Conservation (phyloP, 768 basidiomycete species). For the Lentinula raphanica region DNA sequence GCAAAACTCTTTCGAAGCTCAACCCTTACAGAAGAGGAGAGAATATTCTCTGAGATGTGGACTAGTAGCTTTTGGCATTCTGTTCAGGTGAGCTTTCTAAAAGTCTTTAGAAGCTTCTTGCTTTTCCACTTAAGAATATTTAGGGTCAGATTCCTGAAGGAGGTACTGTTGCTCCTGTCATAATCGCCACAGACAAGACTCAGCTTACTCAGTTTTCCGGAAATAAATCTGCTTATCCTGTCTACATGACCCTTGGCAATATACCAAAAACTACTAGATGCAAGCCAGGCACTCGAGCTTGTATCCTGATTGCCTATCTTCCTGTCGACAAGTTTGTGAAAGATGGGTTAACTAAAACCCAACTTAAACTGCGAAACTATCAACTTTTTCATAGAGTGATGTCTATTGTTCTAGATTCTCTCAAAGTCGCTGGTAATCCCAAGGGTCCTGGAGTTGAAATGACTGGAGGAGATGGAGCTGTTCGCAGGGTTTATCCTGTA, state of each 20-base stretch:
- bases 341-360: too few species aligned
- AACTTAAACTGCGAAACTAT: too few species aligned
- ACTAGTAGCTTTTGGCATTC: too few species aligned
- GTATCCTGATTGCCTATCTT: background rate
- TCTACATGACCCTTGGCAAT: background rate
- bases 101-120: too few species aligned
- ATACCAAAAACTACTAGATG: background rate
- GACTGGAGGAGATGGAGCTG: background rate
- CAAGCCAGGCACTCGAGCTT: background rate
- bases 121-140: too few species aligned
- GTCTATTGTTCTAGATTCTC: too few species aligned
- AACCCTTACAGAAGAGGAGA: too few species aligned
- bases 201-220: background rate
- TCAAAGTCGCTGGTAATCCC: background rate
- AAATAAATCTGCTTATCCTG: background rate
- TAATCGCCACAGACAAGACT: background rate
- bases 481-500: background rate
- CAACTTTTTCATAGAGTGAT: background rate
- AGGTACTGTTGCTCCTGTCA: background rate
- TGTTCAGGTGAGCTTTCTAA: too few species aligned
- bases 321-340: background rate
- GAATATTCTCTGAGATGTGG: too few species aligned
- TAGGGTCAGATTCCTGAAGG: too few species aligned
- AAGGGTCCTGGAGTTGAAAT: background rate
- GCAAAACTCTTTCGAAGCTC: too few species aligned